Base-by-base conservation (phyloP, 306 rosid genomes). In the Vicia villosa region DNA sequence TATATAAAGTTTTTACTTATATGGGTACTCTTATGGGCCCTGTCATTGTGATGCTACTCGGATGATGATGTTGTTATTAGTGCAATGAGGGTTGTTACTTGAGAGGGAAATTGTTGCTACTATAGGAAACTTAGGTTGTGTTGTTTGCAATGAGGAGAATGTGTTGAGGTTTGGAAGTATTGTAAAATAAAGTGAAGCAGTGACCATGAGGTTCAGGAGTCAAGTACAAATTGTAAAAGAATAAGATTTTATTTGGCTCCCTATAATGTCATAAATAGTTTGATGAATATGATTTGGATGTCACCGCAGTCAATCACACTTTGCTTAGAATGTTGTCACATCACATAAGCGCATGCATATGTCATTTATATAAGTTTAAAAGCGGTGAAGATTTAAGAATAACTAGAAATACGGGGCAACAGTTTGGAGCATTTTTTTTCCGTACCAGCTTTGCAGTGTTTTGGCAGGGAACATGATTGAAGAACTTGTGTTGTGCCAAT, bases 131-230 rank as follows among this genome's bases (percentile, higher is more conserved):
- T 57, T 57, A 26, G 40, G 20, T n/a, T n/a, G 63, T 56, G 19
- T 15, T 56, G 63, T 56, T 56, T 14, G 63, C 41, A n/a, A 28
- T 15, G 40, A 13, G 21, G 41, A 14, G 63, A 24, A 7, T 20
- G 32, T 57, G 21, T 57, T 28, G 4, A 30, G 28, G 40, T 24
- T 57, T 57, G 63, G 63, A 38, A n/a, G 12, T 57, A 10, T 57
- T 57, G 3, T 30, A 57, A 57, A 57, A 57, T 15, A 28, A 47
- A 2, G 7, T 37, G 41, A 57, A 57, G 41, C 21, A 40, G 19
- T 52, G 16, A 21, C 41, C 41, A 28, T 4, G 66, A 65, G 69
- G 69, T 78, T 65, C 13, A 57, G 65, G 22, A 19, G 3, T 14
- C 38, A 1, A 6, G 38, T 34, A 34, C 38, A 1, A 0, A 21